Evolutionary conservation across 352 stramenopile species (phyloP).

Genomic region (Phytophthora capsici): DNA sequence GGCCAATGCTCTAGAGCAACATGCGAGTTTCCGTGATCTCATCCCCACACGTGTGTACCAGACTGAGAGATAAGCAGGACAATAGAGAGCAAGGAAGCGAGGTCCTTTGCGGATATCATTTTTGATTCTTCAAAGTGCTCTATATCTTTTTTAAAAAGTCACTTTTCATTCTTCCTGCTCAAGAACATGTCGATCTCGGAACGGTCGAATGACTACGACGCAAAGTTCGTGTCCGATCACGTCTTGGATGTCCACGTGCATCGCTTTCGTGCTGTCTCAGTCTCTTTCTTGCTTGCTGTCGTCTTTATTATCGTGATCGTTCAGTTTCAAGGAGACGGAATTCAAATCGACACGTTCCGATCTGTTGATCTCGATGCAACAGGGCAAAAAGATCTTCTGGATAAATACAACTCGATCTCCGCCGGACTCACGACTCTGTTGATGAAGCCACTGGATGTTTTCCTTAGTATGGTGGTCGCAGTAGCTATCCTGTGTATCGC

Average conservation of each 20-base stretch:
- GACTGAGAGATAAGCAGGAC: constrained; percentile 25
- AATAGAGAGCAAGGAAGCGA: no score
- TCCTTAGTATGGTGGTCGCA: constrained; percentile 16
- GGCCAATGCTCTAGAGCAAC: constrained; percentile 68
- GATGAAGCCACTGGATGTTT: constrained; percentile 19
- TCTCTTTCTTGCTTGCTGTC: neutral
- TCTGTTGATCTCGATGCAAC: constrained; percentile 8
- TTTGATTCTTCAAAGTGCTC: neutral
- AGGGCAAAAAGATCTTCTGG: constrained; percentile 11
- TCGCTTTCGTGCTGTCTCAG: constrained; percentile 1
- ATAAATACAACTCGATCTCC: constrained; percentile 15
- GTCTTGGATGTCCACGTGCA: constrained; percentile 1
- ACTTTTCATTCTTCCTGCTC: neutral
- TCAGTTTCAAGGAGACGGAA: constrained; percentile 5
- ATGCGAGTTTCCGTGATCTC: constrained; percentile 48
- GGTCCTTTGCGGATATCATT: neutral
- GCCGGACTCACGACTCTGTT: constrained; percentile 6
- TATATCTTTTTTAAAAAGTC: neutral
- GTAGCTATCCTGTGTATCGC: constrained; percentile 5
- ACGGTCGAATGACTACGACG: neutral
- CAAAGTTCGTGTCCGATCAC: neutral
- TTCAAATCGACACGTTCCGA: constrained; percentile 8
- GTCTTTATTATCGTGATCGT: constrained; percentile 3
- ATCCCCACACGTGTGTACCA: constrained; percentile 67
- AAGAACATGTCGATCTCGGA: no score